Conservation (phyloP, 1,284 basidiomycete species). For the Erythrobasidium hasegawianum region DNA sequence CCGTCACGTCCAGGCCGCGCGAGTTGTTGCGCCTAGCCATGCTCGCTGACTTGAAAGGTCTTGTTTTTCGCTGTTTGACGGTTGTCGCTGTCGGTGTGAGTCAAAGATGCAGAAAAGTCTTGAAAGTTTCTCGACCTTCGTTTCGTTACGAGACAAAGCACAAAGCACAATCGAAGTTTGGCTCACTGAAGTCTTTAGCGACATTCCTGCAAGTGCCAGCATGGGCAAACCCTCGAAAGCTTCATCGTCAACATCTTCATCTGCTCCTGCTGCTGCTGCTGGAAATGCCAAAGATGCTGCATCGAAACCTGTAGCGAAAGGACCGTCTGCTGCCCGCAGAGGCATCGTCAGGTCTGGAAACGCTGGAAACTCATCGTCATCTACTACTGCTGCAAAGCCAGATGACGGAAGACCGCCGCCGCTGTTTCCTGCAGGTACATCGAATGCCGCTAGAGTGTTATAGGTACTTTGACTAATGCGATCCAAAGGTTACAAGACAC, state of each 20-base stretch:
- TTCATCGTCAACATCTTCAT: constrained; percentile 11
- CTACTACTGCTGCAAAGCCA: constrained; percentile 17
- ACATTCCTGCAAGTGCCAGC: neutral
- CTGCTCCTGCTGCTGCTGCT: neutral
- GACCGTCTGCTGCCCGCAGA: neutral
- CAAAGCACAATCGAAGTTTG: too few relatives aligned
- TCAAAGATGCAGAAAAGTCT: too few relatives aligned
- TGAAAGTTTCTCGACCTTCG: too few relatives aligned
- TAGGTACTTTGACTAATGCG: neutral
- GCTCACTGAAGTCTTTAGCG: too few relatives aligned
- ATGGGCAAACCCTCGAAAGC: constrained; percentile 25
- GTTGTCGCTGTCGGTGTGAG: neutral
- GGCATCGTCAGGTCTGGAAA: constrained; percentile 29
- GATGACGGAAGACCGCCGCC: constrained; percentile 32
- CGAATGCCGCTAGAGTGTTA: constrained; percentile 53
- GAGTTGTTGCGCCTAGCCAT: constrained; percentile 24
- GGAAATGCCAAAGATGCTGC: neutral
- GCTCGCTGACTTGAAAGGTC: neutral
- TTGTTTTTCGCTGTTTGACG: neutral
- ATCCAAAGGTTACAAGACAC: constrained; percentile 66
- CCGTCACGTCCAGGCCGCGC: constrained; percentile 27
- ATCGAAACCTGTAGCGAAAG: neutral
- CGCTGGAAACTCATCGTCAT: constrained; percentile 22
- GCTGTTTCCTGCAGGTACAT: constrained; percentile 29
- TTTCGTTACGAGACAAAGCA: too few relatives aligned